Percentiles rank a stretch among this genome's conserved stretches.
These are phyloP conservation scores for Penicillium digitatum DNA, from an alignment of 2,329 filamentous ascomycete genomes.

Conservation along the genomic window DNA sequence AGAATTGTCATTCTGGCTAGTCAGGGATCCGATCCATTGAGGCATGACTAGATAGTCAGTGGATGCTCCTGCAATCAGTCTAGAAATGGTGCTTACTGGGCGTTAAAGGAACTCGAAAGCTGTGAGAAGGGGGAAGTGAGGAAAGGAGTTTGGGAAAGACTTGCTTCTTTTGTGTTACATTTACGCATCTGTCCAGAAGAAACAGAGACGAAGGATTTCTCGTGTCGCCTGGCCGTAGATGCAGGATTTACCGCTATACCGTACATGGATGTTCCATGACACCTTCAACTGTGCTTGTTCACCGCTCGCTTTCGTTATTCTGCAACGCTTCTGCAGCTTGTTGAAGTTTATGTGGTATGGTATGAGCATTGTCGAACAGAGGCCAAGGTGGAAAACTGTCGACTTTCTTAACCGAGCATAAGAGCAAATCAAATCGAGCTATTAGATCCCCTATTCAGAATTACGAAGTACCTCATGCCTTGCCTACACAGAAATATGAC, in stretches of 20 bases:
- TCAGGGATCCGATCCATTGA: constrained; percentile 7
- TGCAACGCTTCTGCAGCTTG: neutral
- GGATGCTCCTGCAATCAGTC: no score
- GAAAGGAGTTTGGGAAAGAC: neutral
- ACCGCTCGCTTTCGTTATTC: neutral
- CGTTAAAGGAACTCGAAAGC: neutral
- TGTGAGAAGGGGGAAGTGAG: neutral
- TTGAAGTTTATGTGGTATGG: neutral
- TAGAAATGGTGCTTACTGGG: neutral
- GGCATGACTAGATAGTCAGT: constrained; percentile 5
- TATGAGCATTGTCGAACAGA: neutral
- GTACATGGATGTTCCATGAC: neutral
- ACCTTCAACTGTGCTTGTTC: neutral
- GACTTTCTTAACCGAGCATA: neutral
- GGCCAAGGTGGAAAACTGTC: neutral
- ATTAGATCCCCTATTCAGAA: neutral
- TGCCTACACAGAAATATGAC: neutral
- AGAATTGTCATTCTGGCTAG: constrained; percentile 1
- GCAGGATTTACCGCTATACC: neutral
- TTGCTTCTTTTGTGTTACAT: neutral
- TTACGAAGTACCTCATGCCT: neutral
- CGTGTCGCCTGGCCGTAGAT: neutral
- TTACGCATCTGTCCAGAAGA: neutral
- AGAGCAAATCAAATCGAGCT: neutral
- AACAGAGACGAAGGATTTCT: neutral